phyloP scores from a whole-genome alignment of 306 rosid genomes.

The Citrullus mucosospermus region DNA sequence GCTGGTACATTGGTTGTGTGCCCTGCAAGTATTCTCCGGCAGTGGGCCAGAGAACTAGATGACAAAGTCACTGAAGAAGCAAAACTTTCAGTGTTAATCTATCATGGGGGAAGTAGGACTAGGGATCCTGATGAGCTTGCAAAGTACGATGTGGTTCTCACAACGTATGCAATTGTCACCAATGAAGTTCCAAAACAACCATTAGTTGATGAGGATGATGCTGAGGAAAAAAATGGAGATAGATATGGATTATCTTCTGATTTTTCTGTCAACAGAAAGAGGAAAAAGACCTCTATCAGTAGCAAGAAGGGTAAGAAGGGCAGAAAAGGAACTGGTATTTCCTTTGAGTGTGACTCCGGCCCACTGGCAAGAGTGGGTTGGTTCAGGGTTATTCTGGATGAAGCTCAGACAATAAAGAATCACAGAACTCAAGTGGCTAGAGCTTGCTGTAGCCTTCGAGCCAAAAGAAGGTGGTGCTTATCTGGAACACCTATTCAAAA shows the following conservation, averaged over 20 bases:
- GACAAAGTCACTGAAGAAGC: conserved; percentile 74
- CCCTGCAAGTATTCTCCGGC: conserved; percentile 94
- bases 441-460: conserved; percentile 94
- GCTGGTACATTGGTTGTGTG: conserved; percentile 97
- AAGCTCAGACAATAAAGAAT: conserved; percentile 97
- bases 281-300: conserved; percentile 40
- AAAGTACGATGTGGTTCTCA: conserved; percentile 78
- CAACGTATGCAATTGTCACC: conserved; percentile 81
- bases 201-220: conserved; percentile 67
- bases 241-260: conserved; percentile 58
- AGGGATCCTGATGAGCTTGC: conserved; percentile 73
- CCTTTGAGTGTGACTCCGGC: conserved; percentile 51
- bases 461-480: conserved; percentile 98
- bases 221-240: conserved; percentile 58
- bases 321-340: conserved; percentile 46
- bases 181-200: conserved; percentile 94
- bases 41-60: conserved; percentile 90
- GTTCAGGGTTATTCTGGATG: conserved; percentile 93
- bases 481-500: conserved; percentile 98
- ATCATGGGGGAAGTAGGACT: conserved; percentile 92
- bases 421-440: conserved; percentile 99
- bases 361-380: conserved; percentile 88
- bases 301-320: conserved; percentile 68
- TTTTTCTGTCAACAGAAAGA: conserved; percentile 42
- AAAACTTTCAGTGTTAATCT: conserved; percentile 52